Conservation (phyloP, 2,329 filamentous ascomycete genomes). For the Nemania diffusa region DNA sequence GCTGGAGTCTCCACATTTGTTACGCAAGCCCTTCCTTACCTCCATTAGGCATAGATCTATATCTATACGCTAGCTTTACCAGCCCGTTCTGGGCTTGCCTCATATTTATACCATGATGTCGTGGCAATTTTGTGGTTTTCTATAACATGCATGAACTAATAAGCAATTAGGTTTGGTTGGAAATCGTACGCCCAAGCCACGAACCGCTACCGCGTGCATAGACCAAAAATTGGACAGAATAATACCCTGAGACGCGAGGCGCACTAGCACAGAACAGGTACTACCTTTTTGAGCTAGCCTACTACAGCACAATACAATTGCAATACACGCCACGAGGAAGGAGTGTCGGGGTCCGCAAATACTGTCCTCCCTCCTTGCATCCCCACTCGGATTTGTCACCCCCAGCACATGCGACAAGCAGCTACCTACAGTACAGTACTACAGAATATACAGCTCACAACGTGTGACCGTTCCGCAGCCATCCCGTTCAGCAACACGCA, state of each 20-base stretch:
- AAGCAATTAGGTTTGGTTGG: constrained; percentile 22
- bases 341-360: constrained; percentile 33
- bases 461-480: constrained; percentile 31
- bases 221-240: constrained; percentile 27
- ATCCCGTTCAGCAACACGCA: constrained; percentile 27
- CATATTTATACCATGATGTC: constrained; percentile 14
- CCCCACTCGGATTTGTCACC: constrained; percentile 38
- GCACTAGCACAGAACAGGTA: constrained; percentile 41
- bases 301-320: constrained; percentile 4
- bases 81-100: constrained; percentile 15
- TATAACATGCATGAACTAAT: constrained; percentile 29
- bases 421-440: not conserved
- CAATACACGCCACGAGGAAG: constrained; percentile 42
- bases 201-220: constrained; percentile 38
- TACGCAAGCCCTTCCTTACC: constrained; percentile 21
- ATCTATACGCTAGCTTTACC: constrained; percentile 12
- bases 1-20: constrained; percentile 25
- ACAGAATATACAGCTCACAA: not conserved
- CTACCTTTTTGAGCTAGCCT: constrained; percentile 33
- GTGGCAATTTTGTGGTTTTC: constrained; percentile 16
- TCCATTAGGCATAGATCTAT: constrained; percentile 18
- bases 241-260: constrained; percentile 27
- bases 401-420: constrained; percentile 34
- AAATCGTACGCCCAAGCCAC: constrained; percentile 25
- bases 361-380: constrained; percentile 19